These are phyloP conservation scores for Alternaria postmessia DNA, from an alignment of 2,329 filamentous ascomycete species.

Conservation along the genomic window DNA sequence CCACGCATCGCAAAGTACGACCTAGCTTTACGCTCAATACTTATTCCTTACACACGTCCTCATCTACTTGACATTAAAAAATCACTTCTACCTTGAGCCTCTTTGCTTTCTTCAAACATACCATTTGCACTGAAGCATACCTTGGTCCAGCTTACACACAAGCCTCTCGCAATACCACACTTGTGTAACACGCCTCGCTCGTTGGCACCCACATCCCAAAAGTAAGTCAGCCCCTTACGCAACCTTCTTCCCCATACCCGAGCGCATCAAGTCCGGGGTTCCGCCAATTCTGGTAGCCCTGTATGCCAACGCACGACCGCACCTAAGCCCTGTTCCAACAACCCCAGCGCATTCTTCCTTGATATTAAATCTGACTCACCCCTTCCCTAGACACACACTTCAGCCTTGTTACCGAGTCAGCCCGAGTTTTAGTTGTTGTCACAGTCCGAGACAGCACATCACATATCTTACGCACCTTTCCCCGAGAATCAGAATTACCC, in stretches of 20 bases:
- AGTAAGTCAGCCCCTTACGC: slow-evolving; percentile 43
- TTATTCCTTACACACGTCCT: slow-evolving; percentile 16
- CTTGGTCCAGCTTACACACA: slow-evolving; percentile 13
- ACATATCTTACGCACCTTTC: slow-evolving; percentile 26
- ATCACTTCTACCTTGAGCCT: slow-evolving; percentile 18
- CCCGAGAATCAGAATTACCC: slow-evolving; percentile 15
- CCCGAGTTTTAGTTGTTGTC: slow-evolving; percentile 23
- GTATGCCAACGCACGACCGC: slow-evolving; percentile 41
- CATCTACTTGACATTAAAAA: slow-evolving; percentile 7
- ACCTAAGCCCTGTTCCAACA: slow-evolving; percentile 37
- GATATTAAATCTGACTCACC: slow-evolving; percentile 51
- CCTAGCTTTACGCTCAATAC: slow-evolving; percentile 10
- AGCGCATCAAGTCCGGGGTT: slow-evolving; percentile 32
- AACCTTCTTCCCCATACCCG: slow-evolving; percentile 32
- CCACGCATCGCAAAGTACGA: slow-evolving; percentile 15
- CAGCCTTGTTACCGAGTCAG: slow-evolving; percentile 15
- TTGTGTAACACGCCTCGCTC: slow-evolving; percentile 26
- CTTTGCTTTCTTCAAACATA: slow-evolving; percentile 2
- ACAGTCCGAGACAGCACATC: slow-evolving; percentile 45
- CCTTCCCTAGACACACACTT: slow-evolving; percentile 28
- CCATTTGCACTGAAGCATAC: slow-evolving; percentile 4
- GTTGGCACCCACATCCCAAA: slow-evolving; percentile 24
- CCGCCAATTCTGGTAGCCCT: slow-evolving; percentile 27
- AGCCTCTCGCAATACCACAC: slow-evolving; percentile 18
- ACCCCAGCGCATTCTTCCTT: slow-evolving; percentile 7